Percentiles rank a stretch among this genome's conserved stretches.
phyloP scores from a whole-genome alignment of 345 rosid species.

The Xanthoceras sorbifolium region DNA sequence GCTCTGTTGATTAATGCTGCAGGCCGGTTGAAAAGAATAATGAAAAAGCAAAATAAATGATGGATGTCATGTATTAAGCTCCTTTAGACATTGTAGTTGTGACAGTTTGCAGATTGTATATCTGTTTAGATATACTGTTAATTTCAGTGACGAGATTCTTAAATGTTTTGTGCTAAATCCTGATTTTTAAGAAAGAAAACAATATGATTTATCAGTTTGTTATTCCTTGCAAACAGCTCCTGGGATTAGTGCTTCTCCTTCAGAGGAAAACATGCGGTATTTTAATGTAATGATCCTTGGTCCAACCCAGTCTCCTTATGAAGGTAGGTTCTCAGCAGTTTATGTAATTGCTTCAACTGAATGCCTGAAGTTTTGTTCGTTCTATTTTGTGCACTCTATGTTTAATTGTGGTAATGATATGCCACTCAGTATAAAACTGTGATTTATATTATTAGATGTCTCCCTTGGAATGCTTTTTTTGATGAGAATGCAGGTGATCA shows the following conservation, averaged over 20 bases:
- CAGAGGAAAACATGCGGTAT: slow-evolving; percentile 56
- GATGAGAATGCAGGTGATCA: not conserved
- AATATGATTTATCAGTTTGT: not conserved
- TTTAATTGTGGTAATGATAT: not conserved
- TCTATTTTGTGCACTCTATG: not conserved
- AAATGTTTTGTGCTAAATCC: not conserved
- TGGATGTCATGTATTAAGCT: not conserved
- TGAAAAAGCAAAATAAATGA: not conserved
- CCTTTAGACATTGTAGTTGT: not conserved
- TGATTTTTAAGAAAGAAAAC: not conserved
- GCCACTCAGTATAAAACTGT: not conserved
- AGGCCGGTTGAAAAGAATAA: not conserved
- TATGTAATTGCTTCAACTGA: not conserved
- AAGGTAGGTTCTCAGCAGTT: slow-evolving; percentile 32
- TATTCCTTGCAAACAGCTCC: slow-evolving; percentile 39
- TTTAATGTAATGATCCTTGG: slow-evolving; percentile 61
- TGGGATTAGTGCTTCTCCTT: slow-evolving; percentile 60
- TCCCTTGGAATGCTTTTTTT: not conserved
- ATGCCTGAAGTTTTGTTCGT: not conserved
- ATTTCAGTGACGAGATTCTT: not conserved
- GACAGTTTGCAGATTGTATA: not conserved
- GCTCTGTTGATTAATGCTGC: not conserved
- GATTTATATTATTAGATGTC: not conserved
- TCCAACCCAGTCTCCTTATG: slow-evolving; percentile 57
- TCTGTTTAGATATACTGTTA: not conserved